A percentile compares a stretch with the other conserved stretches of the same genome.
Conservation (phyloP, 1,284 basidiomycete species). For the Mycosarcoma mackinlayi region DNA sequence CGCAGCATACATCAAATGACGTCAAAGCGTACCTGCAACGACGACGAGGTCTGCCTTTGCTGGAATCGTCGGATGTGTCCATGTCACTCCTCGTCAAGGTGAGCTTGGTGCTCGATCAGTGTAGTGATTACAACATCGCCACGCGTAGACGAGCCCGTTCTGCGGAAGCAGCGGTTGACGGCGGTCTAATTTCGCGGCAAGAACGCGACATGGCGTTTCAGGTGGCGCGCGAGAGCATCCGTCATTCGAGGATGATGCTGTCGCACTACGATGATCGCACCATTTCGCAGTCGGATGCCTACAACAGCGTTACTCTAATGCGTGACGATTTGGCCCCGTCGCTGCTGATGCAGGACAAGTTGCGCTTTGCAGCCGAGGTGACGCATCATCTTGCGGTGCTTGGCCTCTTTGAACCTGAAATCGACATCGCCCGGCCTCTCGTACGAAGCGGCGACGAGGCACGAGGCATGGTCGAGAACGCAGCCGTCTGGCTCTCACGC, state of each 20-base stretch:
- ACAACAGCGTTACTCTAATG: constrained; percentile 1
- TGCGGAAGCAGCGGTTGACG: background rate
- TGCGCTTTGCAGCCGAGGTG: constrained; percentile 31
- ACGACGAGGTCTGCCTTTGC: constrained; percentile 15
- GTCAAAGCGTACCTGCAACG: constrained; percentile 10
- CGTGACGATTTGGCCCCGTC: constrained; percentile 11
- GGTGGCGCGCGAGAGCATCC: constrained; percentile 23
- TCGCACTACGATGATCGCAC: constrained; percentile 27
- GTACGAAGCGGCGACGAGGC: constrained; percentile 7
- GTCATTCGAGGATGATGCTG: constrained; percentile 35
- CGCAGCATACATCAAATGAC: constrained; percentile 4
- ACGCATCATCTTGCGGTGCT: constrained; percentile 32
- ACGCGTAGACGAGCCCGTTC: background rate
- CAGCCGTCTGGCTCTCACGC: constrained; percentile 28
- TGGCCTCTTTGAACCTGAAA: constrained; percentile 22
- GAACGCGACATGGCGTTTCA: constrained; percentile 4
- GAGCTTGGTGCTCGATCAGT: constrained; percentile 27
- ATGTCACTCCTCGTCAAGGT: constrained; percentile 30
- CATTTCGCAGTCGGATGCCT: background rate
- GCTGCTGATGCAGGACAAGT: constrained; percentile 17
- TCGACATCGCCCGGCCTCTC: constrained; percentile 8
- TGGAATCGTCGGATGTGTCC: constrained; percentile 13
- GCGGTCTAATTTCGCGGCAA: background rate
- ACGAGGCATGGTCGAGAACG: constrained; percentile 21
- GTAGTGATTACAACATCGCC: constrained; percentile 14